A percentile compares a stretch with the other conserved stretches of the same genome.
Conservation (phyloP, 257 asterid species). For the Solanum ossicruentum region DNA sequence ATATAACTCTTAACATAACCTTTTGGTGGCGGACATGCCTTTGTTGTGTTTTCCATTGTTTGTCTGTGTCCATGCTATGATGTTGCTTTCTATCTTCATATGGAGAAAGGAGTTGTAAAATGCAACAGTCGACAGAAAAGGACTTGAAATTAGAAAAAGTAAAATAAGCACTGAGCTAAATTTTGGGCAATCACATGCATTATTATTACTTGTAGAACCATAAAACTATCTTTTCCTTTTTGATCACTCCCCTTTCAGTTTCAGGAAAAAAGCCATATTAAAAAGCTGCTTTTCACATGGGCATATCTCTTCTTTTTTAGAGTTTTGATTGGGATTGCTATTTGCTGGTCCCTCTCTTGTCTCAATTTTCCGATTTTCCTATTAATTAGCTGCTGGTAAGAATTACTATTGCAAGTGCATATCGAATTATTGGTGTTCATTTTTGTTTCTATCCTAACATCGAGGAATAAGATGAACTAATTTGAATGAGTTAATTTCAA, state of each 20-base stretch:
- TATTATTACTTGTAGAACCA: background rate
- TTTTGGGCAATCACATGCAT: slow-evolving; percentile 5
- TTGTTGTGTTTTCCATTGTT: background rate
- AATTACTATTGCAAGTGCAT: background rate
- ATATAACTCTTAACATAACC: background rate
- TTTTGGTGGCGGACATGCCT: background rate
- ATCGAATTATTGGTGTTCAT: background rate
- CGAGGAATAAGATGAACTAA: background rate
- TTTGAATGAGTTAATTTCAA: background rate
- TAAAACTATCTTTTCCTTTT: background rate
- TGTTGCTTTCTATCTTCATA: background rate
- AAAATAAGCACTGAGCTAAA: background rate
- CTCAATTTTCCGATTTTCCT: background rate
- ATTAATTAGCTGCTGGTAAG: background rate
- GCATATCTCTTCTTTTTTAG: slow-evolving; percentile 1
- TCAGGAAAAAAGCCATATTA: background rate
- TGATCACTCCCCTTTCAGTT: background rate
- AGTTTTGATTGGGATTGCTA: background rate
- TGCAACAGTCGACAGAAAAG: background rate
- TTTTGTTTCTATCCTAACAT: too few relatives aligned
- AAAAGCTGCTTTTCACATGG: slow-evolving; percentile 42
- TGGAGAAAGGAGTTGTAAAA: background rate
- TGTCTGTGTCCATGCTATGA: background rate
- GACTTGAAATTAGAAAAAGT: background rate
- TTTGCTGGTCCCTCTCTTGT: background rate